Evolutionary conservation across 2,329 filamentous ascomycete genomes (phyloP).

Genomic region (Aureobasidium lini): DNA sequence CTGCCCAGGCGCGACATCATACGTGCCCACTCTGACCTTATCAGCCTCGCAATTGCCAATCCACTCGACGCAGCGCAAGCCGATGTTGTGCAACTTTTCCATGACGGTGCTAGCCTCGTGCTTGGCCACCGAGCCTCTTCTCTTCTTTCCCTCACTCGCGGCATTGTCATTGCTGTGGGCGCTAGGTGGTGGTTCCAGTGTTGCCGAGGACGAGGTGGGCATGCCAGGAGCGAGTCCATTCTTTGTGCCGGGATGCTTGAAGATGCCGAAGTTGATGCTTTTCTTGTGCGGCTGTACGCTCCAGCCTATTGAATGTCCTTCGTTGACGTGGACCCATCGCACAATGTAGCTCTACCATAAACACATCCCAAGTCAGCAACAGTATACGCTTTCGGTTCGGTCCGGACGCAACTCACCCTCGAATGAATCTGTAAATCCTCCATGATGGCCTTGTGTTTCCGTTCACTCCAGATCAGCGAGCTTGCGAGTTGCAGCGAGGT

Average conservation of each 20-base stretch:
- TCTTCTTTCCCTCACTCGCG: conserved; percentile 49
- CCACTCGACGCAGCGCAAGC: conserved; percentile 63
- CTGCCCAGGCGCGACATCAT: conserved; percentile 65
- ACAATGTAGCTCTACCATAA: conserved; percentile 83
- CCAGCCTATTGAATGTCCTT: conserved; percentile 92
- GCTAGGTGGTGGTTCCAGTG: conserved; percentile 42
- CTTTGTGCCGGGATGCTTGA: conserved; percentile 84
- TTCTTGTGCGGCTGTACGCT: conserved; percentile 97
- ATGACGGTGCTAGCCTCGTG: conserved; percentile 54
- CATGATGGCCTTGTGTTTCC: not conserved
- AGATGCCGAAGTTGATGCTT: conserved; percentile 95
- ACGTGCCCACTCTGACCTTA: conserved; percentile 84
- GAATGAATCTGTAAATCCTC: conserved; percentile 15
- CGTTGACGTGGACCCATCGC: conserved; percentile 88
- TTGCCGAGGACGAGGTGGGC: conserved; percentile 32
- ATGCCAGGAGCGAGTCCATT: conserved; percentile 39
- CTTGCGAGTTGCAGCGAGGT: too few relatives aligned
- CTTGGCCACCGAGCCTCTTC: conserved; percentile 31
- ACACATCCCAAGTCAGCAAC: not conserved
- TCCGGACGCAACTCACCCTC: conserved; percentile 10
- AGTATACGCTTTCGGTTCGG: conserved; percentile 7
- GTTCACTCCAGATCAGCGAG: too few relatives aligned
- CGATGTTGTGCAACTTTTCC: conserved; percentile 56
- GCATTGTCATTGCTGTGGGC: conserved; percentile 22
- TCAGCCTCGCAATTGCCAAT: conserved; percentile 93